phyloP scores from a whole-genome alignment of 1,284 basidiomycete species.

The Ganoderma meredithae region DNA sequence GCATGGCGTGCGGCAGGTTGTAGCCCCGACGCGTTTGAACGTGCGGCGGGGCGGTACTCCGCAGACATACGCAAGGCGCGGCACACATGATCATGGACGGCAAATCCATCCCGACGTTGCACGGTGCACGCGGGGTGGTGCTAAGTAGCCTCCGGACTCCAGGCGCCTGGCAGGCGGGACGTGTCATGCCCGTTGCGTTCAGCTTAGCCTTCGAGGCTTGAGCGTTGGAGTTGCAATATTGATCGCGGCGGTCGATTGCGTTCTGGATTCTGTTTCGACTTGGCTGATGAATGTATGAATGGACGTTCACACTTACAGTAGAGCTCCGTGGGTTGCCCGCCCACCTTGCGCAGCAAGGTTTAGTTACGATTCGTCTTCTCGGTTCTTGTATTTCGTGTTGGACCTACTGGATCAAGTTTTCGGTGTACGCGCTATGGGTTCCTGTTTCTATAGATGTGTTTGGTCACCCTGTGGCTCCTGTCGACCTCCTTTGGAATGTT shows the following conservation, averaged over 20 bases:
- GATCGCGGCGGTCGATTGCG: not conserved
- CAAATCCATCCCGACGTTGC: not conserved
- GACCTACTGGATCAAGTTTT: too few species aligned
- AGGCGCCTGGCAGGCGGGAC: not conserved
- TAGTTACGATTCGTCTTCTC: not conserved
- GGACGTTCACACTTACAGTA: not conserved
- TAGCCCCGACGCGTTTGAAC: not conserved
- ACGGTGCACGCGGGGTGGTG: not conserved
- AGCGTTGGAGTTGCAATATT: not conserved
- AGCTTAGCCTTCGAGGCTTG: not conserved
- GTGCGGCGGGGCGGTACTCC: not conserved
- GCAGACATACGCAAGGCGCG: not conserved
- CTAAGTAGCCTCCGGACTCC: too few species aligned
- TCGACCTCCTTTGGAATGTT: not conserved
- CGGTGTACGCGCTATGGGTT: not conserved
- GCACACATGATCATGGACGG: not conserved
- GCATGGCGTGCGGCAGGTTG: not conserved
- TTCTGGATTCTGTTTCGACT: not conserved
- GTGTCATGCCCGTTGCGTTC: not conserved
- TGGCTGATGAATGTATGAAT: not conserved
- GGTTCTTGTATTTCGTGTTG: not conserved
- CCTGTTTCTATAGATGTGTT: not conserved
- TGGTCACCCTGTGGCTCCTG: not conserved
- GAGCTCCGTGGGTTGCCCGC: not conserved
- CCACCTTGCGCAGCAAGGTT: not conserved